Base-by-base conservation (phyloP, 192 early-diverging fungal genomes). In the Obelidium mucronatum region DNA sequence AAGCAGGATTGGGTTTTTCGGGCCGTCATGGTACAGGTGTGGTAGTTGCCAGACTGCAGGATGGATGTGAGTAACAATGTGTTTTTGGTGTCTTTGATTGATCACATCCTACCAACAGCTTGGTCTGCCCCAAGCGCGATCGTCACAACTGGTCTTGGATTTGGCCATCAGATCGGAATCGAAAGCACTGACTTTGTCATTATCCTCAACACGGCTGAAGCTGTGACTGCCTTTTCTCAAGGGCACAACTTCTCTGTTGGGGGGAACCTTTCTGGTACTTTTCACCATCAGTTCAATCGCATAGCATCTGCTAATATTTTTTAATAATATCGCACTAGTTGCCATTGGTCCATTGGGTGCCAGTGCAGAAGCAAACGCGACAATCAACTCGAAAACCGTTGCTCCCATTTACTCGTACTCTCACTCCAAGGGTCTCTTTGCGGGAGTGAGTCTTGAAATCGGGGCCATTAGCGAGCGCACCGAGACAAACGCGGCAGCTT, bases 381-480 rank as follows among this genome's bases (percentile, higher is more conserved):
- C 56, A 1, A 19, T 48, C 19, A 64, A 78, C 3, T 58, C 77
- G 1, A 80, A 88, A 51, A 91, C 93, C 34, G 78, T 95, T 22
- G 93, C 95, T 5, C 93, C 96, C 15, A 93, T 96, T 42, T 94
- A 94, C 76, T 95, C 95, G 48, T 98, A 98, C 81, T 91, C 91
- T 78, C 94, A 96, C 73, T 87, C 94, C 33, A 91, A 90, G 77
- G 96, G 96, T 17, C 86, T 98, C 68, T 98, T 97, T 89, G 95
- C 92, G 24, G 96, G 96, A 26, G 87, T 93, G 3, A 19, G 11
- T 48, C 11, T 48, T 48, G 44, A 97, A 72, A 94, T 95, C 19
- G 90, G 94, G 0, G 89, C 92, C 19, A 91, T 98, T 40, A 65
- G 92, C 17, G 91, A 93, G 75, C 90, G 96, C 70, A 90, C 91